These are phyloP conservation scores for Lactarius psammicola DNA, from an alignment of 768 basidiomycete species.

Conservation along the genomic window DNA sequence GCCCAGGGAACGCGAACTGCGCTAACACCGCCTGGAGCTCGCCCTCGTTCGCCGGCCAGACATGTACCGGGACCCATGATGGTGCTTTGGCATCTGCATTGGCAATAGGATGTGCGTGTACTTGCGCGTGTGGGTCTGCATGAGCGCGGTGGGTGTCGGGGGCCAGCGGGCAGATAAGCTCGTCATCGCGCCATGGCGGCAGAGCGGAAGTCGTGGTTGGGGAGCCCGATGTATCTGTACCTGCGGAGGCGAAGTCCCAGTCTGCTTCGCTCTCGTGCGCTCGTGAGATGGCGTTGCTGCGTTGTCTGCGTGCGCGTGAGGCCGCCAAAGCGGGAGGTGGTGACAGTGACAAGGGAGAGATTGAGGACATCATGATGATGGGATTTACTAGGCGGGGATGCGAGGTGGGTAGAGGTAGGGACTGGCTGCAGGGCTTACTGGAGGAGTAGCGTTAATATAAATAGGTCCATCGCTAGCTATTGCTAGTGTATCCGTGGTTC, in stretches of 20 bases:
- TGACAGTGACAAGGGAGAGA: not conserved
- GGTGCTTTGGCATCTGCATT: not conserved
- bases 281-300: conserved; percentile 16
- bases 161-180: conserved; percentile 23
- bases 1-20: conserved; percentile 20
- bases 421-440: not conserved
- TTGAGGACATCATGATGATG: not conserved
- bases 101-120: too few species aligned
- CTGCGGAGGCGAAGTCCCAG: conserved; percentile 1
- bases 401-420: not conserved
- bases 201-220: not conserved
- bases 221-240: not conserved
- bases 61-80: not conserved
- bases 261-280: conserved; percentile 6
- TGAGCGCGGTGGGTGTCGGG: not conserved
- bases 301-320: conserved; percentile 14
- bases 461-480: not conserved
- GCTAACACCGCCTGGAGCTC: conserved; percentile 15
- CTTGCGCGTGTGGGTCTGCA: too few species aligned
- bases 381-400: not conserved
- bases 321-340: not conserved
- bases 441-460: not conserved
- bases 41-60: not conserved
- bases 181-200: not conserved
- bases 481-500: too few species aligned